Conservation (phyloP, 2,329 filamentous ascomycete genomes). For the Aureobasidium sp. region DNA sequence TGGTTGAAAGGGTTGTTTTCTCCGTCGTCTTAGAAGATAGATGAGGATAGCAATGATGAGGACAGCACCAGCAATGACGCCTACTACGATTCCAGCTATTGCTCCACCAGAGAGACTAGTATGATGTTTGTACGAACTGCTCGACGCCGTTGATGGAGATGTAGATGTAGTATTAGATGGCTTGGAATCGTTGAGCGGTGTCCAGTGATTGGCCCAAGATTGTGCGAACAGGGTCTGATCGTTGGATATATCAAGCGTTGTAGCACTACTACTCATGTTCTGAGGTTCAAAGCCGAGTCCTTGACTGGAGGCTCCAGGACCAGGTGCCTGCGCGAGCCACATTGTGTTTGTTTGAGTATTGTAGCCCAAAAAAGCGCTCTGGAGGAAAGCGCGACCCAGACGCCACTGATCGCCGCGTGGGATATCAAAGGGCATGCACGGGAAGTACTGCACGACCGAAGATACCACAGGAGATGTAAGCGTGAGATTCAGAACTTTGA, state of each 20-base stretch:
- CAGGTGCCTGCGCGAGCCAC: constrained; percentile 38
- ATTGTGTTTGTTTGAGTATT: constrained; percentile 31
- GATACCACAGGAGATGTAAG: constrained; percentile 33
- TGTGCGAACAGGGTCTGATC: not conserved
- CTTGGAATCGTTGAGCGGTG: not conserved
- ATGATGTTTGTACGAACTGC: too few species aligned
- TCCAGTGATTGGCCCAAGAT: not conserved
- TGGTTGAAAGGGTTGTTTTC: too few species aligned
- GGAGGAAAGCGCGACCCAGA: constrained; percentile 41
- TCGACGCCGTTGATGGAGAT: not conserved
- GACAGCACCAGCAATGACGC: too few species aligned
- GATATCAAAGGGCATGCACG: constrained; percentile 13
- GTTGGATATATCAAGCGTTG: not conserved
- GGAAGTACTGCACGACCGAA: constrained; percentile 25
- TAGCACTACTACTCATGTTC: not conserved
- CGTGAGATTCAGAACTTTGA: constrained; percentile 31
- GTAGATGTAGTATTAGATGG: not conserved
- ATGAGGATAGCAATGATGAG: too few species aligned
- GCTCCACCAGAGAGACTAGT: too few species aligned
- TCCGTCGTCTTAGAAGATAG: too few species aligned
- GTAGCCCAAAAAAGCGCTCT: constrained; percentile 41
- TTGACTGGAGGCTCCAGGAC: constrained; percentile 23
- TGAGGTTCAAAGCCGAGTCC: not conserved
- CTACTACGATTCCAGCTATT: too few species aligned
- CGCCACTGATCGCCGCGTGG: constrained; percentile 24